Percentiles rank a stretch among this genome's conserved stretches.
Evolutionary conservation across 495 filamentous ascomycete genomes (phyloP).

Genomic region (Durotheca rogersii): DNA sequence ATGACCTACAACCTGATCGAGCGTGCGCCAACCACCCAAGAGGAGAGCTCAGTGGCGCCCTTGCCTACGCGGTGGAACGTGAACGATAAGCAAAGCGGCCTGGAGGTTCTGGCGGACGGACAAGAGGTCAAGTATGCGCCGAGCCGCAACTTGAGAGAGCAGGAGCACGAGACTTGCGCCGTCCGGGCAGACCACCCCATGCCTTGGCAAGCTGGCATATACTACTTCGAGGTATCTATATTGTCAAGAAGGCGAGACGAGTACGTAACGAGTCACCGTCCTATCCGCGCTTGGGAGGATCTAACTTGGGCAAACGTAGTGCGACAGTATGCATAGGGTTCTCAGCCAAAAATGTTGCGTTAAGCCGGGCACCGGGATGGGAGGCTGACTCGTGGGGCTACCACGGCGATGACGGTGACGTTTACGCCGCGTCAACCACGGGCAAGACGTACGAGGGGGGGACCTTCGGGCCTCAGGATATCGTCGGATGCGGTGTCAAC

Average conservation of each 20-base stretch:
- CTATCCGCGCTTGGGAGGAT: slow-evolving; percentile 16
- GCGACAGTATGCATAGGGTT: slow-evolving; percentile 91
- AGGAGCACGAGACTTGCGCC: slow-evolving; percentile 80
- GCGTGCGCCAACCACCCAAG: slow-evolving; percentile 54
- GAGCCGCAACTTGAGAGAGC: slow-evolving; percentile 37
- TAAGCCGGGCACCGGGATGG: slow-evolving; percentile 90
- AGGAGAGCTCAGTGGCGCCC: slow-evolving; percentile 60
- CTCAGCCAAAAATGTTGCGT: slow-evolving; percentile 66
- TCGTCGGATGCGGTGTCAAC: slow-evolving; percentile 90
- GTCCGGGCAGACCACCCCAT: slow-evolving; percentile 86
- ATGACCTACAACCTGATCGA: slow-evolving; percentile 87
- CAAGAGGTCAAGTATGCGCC: slow-evolving; percentile 71
- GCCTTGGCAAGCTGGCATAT: slow-evolving; percentile 89
- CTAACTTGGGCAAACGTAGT: slow-evolving; percentile 29
- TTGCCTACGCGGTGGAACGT: slow-evolving; percentile 84
- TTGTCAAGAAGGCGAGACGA: slow-evolving; percentile 82
- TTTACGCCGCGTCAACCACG: slow-evolving; percentile 70
- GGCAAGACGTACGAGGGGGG: slow-evolving; percentile 73
- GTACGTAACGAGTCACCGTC: slow-evolving; percentile 52
- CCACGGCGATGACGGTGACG: slow-evolving; percentile 93
- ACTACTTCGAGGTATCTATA: slow-evolving; percentile 95
- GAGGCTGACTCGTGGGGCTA: slow-evolving; percentile 96
- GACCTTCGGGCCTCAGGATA: slow-evolving; percentile 69
- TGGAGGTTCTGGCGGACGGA: slow-evolving; percentile 76
- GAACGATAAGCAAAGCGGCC: slow-evolving; percentile 66